Evolutionary conservation across 108 stramenopile species (phyloP), one percentile per base, ranked within the genome.

Genomic region (Asterionellopsis glacialis): DNA sequence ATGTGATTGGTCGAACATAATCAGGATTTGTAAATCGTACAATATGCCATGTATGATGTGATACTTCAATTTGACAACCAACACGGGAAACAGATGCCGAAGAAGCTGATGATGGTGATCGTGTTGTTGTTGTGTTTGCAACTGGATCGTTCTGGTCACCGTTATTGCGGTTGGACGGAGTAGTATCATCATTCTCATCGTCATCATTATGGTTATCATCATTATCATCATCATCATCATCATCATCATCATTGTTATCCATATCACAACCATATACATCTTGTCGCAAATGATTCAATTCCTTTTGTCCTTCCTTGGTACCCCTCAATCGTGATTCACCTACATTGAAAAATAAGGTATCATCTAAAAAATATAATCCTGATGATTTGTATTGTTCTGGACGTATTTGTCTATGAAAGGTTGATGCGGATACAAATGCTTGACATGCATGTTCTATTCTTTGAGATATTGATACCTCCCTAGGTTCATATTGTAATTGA

Each of bases 341-440:
- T 26, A 88, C 76, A 56, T 88, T 76, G 57, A 88, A 88, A 63
- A 88, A 88, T 23, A 88, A 55, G 14, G 81, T 70, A 71, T 88
- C 86, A 0, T 73, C 68, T n/a, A 55, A 77, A 53, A 74, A 84
- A 28, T 59, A 47, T 21, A 82, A 45, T 0, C 78, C 69, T 3
- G 75, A 59, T 16, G 68, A 59, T 7, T 58, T 13, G 55, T 77
- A 88, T 55, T 88, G 86, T 19, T 44, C 18, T 3, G 78, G 55
- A 38, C 65, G 41, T 11, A 88, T 62, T 13, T 21, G 43, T 3
- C 86, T 77, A 63, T 82, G 57, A 44, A 77, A 57, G 7, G 86
- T 88, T 1, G 83, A 69, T 21, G 86, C 74, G 38, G 58, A 55
- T 19, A 67, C 43, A 62, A 88, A 88, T 26, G 86, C 81, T 25